Conservation (phyloP, 1,284 basidiomycete species). For the Tremellales sp. region DNA sequence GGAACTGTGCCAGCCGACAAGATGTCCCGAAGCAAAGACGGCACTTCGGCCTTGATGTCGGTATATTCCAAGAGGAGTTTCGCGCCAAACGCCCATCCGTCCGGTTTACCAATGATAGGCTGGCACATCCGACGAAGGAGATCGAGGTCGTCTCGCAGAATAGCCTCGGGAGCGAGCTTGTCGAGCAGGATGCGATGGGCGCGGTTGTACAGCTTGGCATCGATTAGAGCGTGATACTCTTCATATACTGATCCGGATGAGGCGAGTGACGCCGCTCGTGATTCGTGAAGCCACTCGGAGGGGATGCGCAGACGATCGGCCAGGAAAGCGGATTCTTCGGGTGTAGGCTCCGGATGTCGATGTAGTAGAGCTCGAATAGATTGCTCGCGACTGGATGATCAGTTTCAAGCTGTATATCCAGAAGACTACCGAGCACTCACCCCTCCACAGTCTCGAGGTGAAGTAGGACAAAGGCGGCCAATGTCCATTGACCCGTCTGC, state of each 20-base stretch:
- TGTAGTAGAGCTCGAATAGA: conserved; percentile 76
- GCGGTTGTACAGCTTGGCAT: conserved; percentile 63
- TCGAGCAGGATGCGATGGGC: conserved; percentile 78
- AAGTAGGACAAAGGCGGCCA: conserved; percentile 82
- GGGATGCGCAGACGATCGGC: conserved; percentile 75
- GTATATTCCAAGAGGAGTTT: conserved; percentile 43
- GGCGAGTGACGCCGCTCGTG: conserved; percentile 53
- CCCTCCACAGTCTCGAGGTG: conserved; percentile 76
- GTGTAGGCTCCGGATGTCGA: conserved; percentile 65
- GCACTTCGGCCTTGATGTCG: conserved; percentile 27
- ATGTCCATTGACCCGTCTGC: conserved; percentile 70
- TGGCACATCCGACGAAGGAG: conserved; percentile 71
- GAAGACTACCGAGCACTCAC: conserved; percentile 52
- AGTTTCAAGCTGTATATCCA: conserved; percentile 26
- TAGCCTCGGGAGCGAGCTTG: conserved; percentile 84
- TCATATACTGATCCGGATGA: conserved; percentile 59
- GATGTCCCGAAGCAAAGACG: conserved; percentile 27
- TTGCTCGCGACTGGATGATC: conserved; percentile 59
- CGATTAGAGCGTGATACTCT: conserved; percentile 72
- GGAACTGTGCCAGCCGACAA: conserved; percentile 18
- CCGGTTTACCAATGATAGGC: conserved; percentile 63
- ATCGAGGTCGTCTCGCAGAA: conserved; percentile 72
- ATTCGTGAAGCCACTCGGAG: conserved; percentile 77
- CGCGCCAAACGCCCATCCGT: conserved; percentile 72
- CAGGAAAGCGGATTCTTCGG: conserved; percentile 70